Evolutionary conservation across 2,329 filamentous ascomycete species (phyloP), one percentile per base, ranked within the genome.

Genomic region (Didymella arachidicola): DNA sequence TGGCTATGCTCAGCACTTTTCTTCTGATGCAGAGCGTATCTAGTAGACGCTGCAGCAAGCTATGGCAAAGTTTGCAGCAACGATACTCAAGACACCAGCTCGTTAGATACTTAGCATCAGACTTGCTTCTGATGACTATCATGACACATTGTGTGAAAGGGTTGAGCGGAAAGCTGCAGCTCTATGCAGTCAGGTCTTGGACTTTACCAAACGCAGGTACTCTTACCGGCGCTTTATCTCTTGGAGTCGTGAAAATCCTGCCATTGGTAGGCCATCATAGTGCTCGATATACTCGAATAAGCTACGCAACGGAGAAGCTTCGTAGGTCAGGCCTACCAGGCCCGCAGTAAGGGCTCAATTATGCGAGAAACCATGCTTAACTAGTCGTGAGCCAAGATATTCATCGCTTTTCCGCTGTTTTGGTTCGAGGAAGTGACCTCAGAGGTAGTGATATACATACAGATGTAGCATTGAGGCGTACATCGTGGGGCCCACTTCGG

Each of bases 201-300:
- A 45, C 53, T 44, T 61, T 59, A 12, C 68, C 63, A 11, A 64
- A 65, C 54, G 22, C 42, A 64, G 63, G 38, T 47, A 55, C 41
- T 53, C 29, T 18, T 57, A 50, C 65, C 61, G 61, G 58, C 46
- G 46, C 41, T 52, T 45, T 38, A 42, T 60, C 44, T 42, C 53
- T 63, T 64, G 36, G 54, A 55, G 53, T 53, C 59, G 55, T 63
- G 66, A 70, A 67, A 49, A 58, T 57, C 60, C 62, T 62, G 51
- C 42, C 47, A 50, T 59, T 65, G 60, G 58, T 44, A 52, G 63
- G 38, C 69, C 72, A 75, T 69, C 71, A 75, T 32, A 70, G 72
- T 75, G 60, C 71, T 73, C 59, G 50, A 42, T 38, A 14, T 38
- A 39, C 57, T 30, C 16, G 25, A 27, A 44, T 14, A n/a, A 56